Evolutionary conservation across 495 filamentous ascomycete species (phyloP).

Genomic region (Xylaria palmicola): DNA sequence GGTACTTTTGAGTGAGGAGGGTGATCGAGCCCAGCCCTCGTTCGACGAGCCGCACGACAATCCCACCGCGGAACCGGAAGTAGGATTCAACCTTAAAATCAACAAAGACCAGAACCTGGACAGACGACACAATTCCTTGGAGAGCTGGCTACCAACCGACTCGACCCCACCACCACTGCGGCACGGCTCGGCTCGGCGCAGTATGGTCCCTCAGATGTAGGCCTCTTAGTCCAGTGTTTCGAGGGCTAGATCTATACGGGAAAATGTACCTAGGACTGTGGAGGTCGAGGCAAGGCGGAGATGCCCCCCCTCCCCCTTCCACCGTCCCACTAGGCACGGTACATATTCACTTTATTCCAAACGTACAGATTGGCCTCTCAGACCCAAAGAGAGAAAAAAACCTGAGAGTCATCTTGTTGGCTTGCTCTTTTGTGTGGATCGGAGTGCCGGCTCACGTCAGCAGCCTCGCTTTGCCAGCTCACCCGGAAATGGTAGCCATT

Average conservation of each 20-base stretch:
- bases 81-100: neutral
- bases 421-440: constrained; percentile 1
- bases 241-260: neutral
- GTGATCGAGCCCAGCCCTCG: neutral
- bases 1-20: too few species aligned
- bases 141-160: neutral
- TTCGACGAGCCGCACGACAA: neutral
- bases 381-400: too few species aligned
- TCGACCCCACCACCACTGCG: constrained; percentile 2
- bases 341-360: neutral
- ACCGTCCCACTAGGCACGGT: neutral
- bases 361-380: neutral
- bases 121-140: neutral
- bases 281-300: constrained; percentile 1
- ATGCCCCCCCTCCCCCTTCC: neutral
- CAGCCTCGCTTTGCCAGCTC: constrained; percentile 8
- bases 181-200: constrained; percentile 12
- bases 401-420: neutral
- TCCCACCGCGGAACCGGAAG: constrained; percentile 1
- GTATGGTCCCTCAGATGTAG: constrained; percentile 4
- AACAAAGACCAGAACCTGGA: neutral
- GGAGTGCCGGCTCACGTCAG: constrained; percentile 15
- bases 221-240: neutral
- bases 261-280: neutral
- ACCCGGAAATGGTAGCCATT: neutral